These are phyloP conservation scores for Obelidium mucronatum DNA, from an alignment of 192 early-diverging fungal genomes.

Conservation along the genomic window DNA sequence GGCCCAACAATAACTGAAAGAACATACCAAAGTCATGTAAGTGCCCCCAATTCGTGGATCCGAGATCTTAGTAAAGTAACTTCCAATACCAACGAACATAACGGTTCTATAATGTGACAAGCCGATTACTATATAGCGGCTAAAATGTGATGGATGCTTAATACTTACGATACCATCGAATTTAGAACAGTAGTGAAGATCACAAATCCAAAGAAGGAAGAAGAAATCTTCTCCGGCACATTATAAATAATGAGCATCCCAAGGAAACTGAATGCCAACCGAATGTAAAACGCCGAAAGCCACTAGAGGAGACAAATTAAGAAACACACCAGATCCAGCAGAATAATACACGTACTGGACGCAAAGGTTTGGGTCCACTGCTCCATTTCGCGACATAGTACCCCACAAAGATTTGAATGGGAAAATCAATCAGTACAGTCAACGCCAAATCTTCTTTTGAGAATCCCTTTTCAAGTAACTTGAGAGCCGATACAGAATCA, in stretches of 20 bases:
- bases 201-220: slow-evolving; percentile 80
- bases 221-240: slow-evolving; percentile 77
- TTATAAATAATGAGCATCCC: slow-evolving; percentile 85
- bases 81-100: slow-evolving; percentile 95
- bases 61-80: slow-evolving; percentile 93
- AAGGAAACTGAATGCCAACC: slow-evolving; percentile 76
- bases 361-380: slow-evolving; percentile 80
- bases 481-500: slow-evolving; percentile 92
- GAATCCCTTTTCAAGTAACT: slow-evolving; percentile 94
- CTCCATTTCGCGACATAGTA: slow-evolving; percentile 98
- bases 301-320: slow-evolving; percentile 58
- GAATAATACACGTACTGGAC: slow-evolving; percentile 62
- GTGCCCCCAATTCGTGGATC: slow-evolving; percentile 89
- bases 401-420: slow-evolving; percentile 95
- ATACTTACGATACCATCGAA: slow-evolving; percentile 77
- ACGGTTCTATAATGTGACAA: slow-evolving; percentile 75
- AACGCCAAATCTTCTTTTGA: slow-evolving; percentile 94
- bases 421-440: slow-evolving; percentile 92
- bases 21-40: slow-evolving; percentile 63
- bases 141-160: not conserved
- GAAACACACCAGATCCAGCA: slow-evolving; percentile 10
- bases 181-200: slow-evolving; percentile 79
- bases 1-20: not conserved
- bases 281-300: slow-evolving; percentile 89
- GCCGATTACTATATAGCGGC: slow-evolving; percentile 14